A percentile compares a stretch with the other conserved stretches of the same genome.
Conservation (phyloP, 129 eudicot genomes). For the Smallanthus sonchifolius region DNA sequence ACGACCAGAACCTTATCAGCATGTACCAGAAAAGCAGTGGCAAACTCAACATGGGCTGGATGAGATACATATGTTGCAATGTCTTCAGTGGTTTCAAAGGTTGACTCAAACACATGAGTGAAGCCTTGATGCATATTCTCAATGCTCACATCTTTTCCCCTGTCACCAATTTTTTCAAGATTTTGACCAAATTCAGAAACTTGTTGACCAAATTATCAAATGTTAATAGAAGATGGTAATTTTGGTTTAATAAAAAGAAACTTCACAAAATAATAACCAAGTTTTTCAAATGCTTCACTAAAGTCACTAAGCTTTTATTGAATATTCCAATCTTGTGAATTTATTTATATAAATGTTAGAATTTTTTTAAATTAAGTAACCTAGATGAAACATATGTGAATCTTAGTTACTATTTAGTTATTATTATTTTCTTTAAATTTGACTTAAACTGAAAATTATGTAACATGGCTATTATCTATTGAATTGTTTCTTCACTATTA, state of each 20-base stretch:
- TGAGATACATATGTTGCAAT: slow-evolving; percentile 66
- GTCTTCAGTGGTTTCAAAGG: slow-evolving; percentile 75
- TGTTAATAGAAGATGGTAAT: neutral
- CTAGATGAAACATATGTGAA: too few relatives aligned
- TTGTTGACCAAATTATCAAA: neutral
- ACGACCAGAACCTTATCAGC: slow-evolving; percentile 65
- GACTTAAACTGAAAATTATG: too few relatives aligned
- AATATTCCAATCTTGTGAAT: too few relatives aligned
- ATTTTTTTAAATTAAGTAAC: too few relatives aligned
- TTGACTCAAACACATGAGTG: slow-evolving; percentile 85
- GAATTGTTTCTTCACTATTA: too few relatives aligned
- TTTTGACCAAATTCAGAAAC: neutral
- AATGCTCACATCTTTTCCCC: slow-evolving; percentile 89
- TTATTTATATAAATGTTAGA: too few relatives aligned
- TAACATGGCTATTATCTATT: too few relatives aligned
- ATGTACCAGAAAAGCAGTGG: slow-evolving; percentile 45
- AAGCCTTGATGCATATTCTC: slow-evolving; percentile 91
- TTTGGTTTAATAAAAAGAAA: neutral
- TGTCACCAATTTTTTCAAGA: slow-evolving; percentile 28
- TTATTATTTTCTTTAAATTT: too few relatives aligned
- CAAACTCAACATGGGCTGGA: slow-evolving; percentile 66
- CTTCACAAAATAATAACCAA: too few relatives aligned
- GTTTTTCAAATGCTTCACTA: too few relatives aligned
- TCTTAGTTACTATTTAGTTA: too few relatives aligned
- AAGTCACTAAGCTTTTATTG: too few relatives aligned